Base-by-base conservation (phyloP, 257 asterid genomes). In the Paulownia fortunei region DNA sequence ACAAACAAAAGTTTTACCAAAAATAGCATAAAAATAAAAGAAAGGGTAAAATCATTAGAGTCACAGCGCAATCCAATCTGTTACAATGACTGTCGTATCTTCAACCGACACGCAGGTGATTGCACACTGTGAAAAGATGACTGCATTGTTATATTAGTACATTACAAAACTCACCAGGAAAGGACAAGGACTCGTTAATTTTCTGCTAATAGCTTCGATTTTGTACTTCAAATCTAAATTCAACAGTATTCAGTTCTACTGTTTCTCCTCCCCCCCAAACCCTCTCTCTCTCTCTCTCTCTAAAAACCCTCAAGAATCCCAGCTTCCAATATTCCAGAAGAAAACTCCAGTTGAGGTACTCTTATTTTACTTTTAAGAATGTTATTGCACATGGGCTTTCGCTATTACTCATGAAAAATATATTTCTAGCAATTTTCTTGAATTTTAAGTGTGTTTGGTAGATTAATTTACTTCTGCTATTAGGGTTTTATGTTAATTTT, bases 401-500 rank as follows among this genome's bases (percentile, higher is more conserved):
- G 12, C 71, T 44, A 4, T n/a, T 34, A 46, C 46, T 51, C 7
- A 4, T 19, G 19, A 32, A 37, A 65, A 63, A 13, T 39, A n/a
- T 18, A 21, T 64, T 73, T 75, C 70, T 54, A 62, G 71, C 73
- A 52, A 62, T 78, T 82, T 34, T 73, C 73, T 55, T 62, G 56
- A 76, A 74, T 79, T n/a, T 79, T 58, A 23, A 51, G 69, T 49
- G 18, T 51, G 49, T 36, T 23, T 62, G 64, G 79, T 68, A 74
- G 80, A 79, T 88, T 79, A n/a, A 39, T 72, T 23, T 54, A 61
- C 49, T 84, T 77, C 58, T 67, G 62, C 47, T 24, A 18, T 59
- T 84, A 85, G 90, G 98, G 88, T 78, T 86, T 72, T 82, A 15
- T 69, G 54, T 26, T 62, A 39, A 73, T 79, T 58, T 47, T 69